Percentiles rank a stretch among this genome's conserved stretches.
Conservation (phyloP, 2,329 filamentous ascomycete species). For the Cytospora mali region DNA sequence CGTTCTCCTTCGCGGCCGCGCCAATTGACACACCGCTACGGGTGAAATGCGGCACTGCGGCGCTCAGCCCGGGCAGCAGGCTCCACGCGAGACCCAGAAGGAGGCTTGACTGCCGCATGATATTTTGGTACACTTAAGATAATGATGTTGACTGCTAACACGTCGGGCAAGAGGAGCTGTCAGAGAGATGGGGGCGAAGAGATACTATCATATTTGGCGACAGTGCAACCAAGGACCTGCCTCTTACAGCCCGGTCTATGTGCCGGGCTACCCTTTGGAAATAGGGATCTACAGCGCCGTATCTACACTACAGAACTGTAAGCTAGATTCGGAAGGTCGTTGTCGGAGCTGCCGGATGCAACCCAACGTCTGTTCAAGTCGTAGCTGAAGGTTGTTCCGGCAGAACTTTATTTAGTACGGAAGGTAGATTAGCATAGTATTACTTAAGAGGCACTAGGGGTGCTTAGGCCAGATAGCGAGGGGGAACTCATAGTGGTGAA, state of each 20-base stretch:
- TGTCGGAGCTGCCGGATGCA: neutral
- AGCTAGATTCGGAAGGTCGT: neutral
- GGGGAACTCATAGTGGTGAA: too few relatives aligned
- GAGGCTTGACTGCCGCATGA: neutral
- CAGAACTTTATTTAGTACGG: too few relatives aligned
- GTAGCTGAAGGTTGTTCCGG: too few relatives aligned
- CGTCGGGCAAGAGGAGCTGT: neutral
- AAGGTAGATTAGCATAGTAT: too few relatives aligned
- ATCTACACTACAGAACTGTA: neutral
- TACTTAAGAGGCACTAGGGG: too few relatives aligned
- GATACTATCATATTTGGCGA: neutral
- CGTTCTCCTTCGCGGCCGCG: neutral
- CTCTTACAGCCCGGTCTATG: neutral
- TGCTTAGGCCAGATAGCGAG: too few relatives aligned
- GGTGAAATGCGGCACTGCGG: conserved; percentile 1
- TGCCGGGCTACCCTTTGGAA: neutral
- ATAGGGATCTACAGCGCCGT: neutral
- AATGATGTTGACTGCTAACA: neutral
- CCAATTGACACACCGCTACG: conserved; percentile 5
- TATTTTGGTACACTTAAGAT: neutral
- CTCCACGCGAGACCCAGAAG: neutral
- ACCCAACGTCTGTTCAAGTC: too few relatives aligned
- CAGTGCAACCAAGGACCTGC: neutral
- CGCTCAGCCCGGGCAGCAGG: neutral
- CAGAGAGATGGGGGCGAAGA: neutral